Percentiles rank a stretch among this genome's conserved stretches.
Evolutionary conservation across 169 alveolate genomes (phyloP).

Genomic region (Babesia divergens): DNA sequence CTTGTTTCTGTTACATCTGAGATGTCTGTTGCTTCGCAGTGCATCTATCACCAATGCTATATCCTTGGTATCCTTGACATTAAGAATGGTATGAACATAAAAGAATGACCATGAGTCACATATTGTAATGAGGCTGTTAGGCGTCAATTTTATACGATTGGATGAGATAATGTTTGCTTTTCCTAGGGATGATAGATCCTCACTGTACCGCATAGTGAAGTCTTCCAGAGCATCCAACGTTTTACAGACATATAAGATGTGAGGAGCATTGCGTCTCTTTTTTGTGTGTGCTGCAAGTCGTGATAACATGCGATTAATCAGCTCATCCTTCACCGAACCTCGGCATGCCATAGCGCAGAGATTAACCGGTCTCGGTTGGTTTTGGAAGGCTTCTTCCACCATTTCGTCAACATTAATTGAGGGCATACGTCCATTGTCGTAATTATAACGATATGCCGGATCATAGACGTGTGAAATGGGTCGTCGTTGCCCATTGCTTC

Average conservation of each 20-base stretch:
- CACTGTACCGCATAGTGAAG: neutral
- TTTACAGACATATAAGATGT: neutral
- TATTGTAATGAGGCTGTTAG: conserved; percentile 4
- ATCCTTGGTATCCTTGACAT: neutral
- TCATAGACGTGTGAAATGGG: too few relatives aligned
- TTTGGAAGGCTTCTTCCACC: conserved; percentile 9
- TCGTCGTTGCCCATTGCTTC: too few relatives aligned
- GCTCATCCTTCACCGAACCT: neutral
- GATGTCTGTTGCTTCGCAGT: neutral
- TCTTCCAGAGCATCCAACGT: neutral
- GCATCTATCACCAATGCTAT: neutral
- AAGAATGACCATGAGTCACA: neutral
- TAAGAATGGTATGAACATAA: neutral
- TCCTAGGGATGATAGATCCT: neutral
- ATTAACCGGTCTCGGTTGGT: neutral
- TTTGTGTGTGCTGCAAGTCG: conserved; percentile 5
- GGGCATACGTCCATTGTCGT: too few relatives aligned
- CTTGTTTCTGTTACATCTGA: too few relatives aligned
- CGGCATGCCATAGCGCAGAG: conserved; percentile 1
- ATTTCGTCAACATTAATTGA: conserved; percentile 1
- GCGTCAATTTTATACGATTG: neutral
- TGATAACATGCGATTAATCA: neutral
- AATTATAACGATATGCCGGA: too few relatives aligned
- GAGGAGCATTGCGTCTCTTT: conserved; percentile 7
- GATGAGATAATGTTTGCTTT: neutral